Evolutionary conservation across 2,329 filamentous ascomycete genomes (phyloP), one percentile per base, ranked within the genome.

Genomic region (Knufia fluminis): DNA sequence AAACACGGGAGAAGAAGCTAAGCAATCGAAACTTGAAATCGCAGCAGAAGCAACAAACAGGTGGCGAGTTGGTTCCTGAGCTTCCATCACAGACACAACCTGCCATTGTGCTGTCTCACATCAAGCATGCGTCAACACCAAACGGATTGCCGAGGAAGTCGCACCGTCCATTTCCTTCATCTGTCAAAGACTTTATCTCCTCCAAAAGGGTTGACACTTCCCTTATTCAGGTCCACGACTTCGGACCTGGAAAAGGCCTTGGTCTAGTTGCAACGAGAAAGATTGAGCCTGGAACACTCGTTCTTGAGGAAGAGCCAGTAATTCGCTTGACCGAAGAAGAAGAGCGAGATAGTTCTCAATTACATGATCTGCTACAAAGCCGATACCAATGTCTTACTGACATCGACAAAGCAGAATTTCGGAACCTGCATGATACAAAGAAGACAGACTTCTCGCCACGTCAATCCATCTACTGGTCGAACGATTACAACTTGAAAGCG

Each of bases 151-250:
- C n/a, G n/a, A n/a, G n/a, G n/a, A n/a, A n/a, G n/a, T n/a, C n/a
- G n/a, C n/a, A n/a, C n/a, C n/a, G 3, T 33, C 12, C 14, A 28
- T 41, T 20, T 44, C 24, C 38, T 12, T 12, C n/a, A 43, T 6
- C 16, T 26, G 31, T n/a, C n/a, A n/a, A n/a, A 32, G 32, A 19
- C 41, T 22, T 28, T 31, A 4, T 46, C 43, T 12, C 16, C 8
- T 28, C 20, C 45, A 32, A 22, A 49, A 7, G 26, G 22, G 16
- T 8, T 38, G n/a, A 19, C 38, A 16, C 20, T 19, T n/a, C 22
- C 82, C 16, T 72, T 80, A 58, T 59, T 63, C 4, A 14, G 26
- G 17, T 35, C 39, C 19, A 57, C 54, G n/a, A n/a, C n/a, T n/a
- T n/a, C n/a, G n/a, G n/a, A 1, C 36, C 50, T 9, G 54, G 52